Percentiles rank a stretch among this genome's conserved stretches.
phyloP scores from a whole-genome alignment of 441 rosid species.

The Lepidium campestre region DNA sequence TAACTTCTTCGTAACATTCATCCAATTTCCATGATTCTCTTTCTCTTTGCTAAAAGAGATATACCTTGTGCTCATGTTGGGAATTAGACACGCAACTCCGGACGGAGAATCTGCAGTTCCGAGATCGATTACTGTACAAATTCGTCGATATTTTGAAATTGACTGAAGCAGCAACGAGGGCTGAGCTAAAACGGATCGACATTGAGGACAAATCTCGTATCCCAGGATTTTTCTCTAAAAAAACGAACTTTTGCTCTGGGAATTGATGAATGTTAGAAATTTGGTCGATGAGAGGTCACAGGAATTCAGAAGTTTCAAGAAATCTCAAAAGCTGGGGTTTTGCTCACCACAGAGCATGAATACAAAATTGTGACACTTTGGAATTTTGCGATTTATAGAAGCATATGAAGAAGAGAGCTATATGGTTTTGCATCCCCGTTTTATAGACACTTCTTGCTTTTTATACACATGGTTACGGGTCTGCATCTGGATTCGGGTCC shows the following conservation, averaged over 20 bases:
- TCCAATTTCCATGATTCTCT: conserved; percentile 26
- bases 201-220: background rate
- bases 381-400: conserved; percentile 13
- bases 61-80: conserved; percentile 51
- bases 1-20: conserved; percentile 12
- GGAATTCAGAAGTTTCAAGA: background rate
- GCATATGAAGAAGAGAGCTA: background rate
- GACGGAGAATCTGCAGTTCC: conserved; percentile 48
- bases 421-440: background rate
- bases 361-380: conserved; percentile 1
- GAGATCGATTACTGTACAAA: conserved; percentile 23
- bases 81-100: conserved; percentile 31
- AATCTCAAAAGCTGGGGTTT: background rate
- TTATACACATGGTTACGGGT: background rate
- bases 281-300: background rate
- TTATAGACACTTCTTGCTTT: conserved; percentile 9
- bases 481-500: background rate
- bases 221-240: background rate
- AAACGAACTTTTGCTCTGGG: background rate
- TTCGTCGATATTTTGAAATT: conserved; percentile 27
- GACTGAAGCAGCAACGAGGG: conserved; percentile 26
- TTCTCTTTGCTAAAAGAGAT: conserved; percentile 1
- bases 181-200: conserved; percentile 26
- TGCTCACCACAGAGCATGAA: conserved; percentile 5
- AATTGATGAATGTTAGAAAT: background rate